Percentiles rank a stretch among this genome's conserved stretches.
These are phyloP conservation scores for Fusarium citri DNA, from an alignment of 2,329 filamentous ascomycete genomes.

Conservation along the genomic window DNA sequence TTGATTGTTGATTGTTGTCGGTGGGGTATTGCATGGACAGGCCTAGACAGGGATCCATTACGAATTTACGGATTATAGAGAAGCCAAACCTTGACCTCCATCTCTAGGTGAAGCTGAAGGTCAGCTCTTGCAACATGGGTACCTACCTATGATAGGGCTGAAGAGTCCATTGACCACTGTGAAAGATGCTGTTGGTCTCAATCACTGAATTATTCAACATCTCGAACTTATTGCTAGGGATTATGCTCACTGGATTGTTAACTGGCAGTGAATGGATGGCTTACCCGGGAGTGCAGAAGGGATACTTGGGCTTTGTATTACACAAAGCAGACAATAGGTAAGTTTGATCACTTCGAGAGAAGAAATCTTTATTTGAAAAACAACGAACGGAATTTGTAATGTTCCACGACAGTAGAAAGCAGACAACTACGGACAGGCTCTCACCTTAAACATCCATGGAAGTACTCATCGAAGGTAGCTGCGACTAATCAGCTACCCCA, in stretches of 20 bases:
- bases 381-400: background rate
- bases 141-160: too few relatives aligned
- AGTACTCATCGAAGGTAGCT: background rate
- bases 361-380: background rate
- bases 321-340: background rate
- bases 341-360: background rate
- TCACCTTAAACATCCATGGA: background rate
- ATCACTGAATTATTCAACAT: background rate
- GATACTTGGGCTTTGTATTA: background rate
- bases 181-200: background rate
- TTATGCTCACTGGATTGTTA: background rate
- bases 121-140: background rate
- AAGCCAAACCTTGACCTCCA: background rate
- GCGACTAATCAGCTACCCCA: constrained; percentile 26
- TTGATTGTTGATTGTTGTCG: background rate
- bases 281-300: background rate
- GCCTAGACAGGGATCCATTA: background rate
- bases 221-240: too few relatives aligned
- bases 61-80: background rate
- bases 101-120: background rate
- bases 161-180: background rate
- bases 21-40: constrained; percentile 1
- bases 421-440: background rate
- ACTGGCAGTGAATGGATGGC: background rate
- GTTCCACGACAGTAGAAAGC: background rate